Evolutionary conservation across 129 eudicot genomes (phyloP).

Genomic region (Flaveria ramosissima): DNA sequence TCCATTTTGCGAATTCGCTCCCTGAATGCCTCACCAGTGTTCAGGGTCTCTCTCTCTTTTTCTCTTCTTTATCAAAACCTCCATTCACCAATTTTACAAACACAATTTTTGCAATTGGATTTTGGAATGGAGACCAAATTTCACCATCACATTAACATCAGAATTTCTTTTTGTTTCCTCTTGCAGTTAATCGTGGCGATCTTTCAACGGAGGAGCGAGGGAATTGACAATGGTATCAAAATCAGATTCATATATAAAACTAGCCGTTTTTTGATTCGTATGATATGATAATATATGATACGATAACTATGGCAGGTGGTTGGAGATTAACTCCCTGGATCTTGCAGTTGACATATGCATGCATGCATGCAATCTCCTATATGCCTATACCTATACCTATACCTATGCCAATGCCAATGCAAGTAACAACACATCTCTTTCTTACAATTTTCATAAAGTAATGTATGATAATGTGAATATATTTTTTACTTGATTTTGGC

Average conservation of each 20-base stretch:
- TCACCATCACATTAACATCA: conserved; percentile 15
- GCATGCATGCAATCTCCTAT: conserved; percentile 17
- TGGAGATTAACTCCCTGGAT: conserved; percentile 74
- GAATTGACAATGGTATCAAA: conserved; percentile 53
- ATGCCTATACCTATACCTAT: neutral
- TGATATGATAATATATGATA: neutral
- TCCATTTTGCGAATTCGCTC: conserved; percentile 63
- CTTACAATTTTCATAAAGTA: neutral
- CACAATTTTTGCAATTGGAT: neutral
- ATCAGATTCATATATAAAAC: too few species aligned
- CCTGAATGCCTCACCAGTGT: conserved; percentile 99
- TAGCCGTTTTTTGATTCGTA: neutral
- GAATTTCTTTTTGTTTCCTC: neutral
- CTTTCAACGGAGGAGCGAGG: conserved; percentile 76
- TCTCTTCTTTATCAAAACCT: neutral
- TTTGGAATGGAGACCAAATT: too few species aligned
- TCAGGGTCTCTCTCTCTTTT: conserved; percentile 57
- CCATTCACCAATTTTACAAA: too few species aligned
- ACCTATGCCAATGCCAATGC: conserved; percentile 35
- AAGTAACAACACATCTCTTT: conserved; percentile 34
- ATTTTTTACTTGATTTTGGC: conserved; percentile 25
- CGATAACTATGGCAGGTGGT: conserved; percentile 48
- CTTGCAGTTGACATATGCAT: conserved; percentile 49
- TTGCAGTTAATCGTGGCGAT: conserved; percentile 75
- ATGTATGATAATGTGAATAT: neutral